Percentiles rank a stretch among this genome's conserved stretches.
Conservation (phyloP, 352 stramenopile species). For the Saprolegnia parasitica region DNA sequence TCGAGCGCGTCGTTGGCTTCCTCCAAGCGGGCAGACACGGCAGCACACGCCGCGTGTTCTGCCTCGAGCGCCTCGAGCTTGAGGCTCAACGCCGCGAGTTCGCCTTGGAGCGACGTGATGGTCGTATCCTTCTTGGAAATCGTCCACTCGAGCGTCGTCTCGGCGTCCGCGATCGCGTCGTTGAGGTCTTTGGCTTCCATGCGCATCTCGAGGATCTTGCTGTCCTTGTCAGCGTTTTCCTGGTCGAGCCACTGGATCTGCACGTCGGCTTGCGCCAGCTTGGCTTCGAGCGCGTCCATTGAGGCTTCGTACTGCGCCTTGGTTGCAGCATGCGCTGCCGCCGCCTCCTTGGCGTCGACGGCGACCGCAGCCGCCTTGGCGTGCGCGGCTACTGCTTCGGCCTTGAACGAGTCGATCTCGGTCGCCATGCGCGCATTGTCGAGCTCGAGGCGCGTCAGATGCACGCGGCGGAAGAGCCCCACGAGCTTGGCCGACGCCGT, state of each 20-base stretch:
- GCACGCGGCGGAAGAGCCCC: conserved; percentile 56
- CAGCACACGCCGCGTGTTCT: neutral
- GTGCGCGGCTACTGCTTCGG: conserved; percentile 39
- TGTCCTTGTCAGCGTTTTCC: neutral
- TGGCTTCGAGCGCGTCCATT: conserved; percentile 26
- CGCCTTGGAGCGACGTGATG: neutral
- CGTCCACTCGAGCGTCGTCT: neutral
- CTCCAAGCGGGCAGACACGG: neutral
- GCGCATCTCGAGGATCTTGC: neutral
- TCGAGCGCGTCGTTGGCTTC: neutral
- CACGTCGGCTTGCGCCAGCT: neutral
- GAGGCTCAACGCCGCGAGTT: neutral
- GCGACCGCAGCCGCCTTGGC: conserved; percentile 50
- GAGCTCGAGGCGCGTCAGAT: conserved; percentile 64
- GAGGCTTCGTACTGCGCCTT: conserved; percentile 55
- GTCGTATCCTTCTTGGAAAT: conserved; percentile 2
- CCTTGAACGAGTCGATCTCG: conserved; percentile 39
- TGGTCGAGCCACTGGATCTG: neutral
- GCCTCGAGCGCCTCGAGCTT: neutral
- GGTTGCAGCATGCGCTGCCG: conserved; percentile 53
- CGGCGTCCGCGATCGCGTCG: neutral
- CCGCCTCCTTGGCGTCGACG: conserved; percentile 42
- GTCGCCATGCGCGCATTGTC: conserved; percentile 51
- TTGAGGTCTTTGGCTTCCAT: conserved; percentile 6
- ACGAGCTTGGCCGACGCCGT: conserved; percentile 3